phyloP scores from a whole-genome alignment of 2,329 filamentous ascomycete species.

The Paecilomyces formosus region DNA sequence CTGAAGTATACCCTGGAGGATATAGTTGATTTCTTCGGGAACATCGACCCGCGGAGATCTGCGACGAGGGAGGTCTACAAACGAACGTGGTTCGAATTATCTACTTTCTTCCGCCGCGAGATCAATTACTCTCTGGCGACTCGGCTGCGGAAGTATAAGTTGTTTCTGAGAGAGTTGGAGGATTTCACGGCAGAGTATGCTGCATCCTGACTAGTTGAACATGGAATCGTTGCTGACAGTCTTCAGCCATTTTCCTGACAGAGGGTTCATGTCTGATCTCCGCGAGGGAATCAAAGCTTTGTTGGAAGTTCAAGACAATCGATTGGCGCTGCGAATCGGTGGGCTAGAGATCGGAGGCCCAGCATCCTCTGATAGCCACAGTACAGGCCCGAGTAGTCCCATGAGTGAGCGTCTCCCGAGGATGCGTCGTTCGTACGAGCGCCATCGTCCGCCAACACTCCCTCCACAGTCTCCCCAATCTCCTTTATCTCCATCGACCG shows the following conservation, averaged over 20 bases:
- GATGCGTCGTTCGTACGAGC: slow-evolving; percentile 28
- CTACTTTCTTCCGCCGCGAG: slow-evolving; percentile 39
- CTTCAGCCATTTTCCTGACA: slow-evolving; percentile 20
- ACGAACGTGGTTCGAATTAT: slow-evolving; percentile 45
- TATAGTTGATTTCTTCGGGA: slow-evolving; percentile 40
- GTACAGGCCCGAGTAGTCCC: slow-evolving; percentile 19
- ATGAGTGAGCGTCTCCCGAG: slow-evolving; percentile 18
- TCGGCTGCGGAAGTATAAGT: slow-evolving; percentile 44
- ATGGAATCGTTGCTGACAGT: slow-evolving; percentile 6
- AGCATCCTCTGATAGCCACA: slow-evolving; percentile 17
- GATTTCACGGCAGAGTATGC: slow-evolving; percentile 42
- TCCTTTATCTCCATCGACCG: slow-evolving; percentile 17
- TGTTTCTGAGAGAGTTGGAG: slow-evolving; percentile 40
- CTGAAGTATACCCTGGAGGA: slow-evolving; percentile 46
- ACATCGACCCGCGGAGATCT: slow-evolving; percentile 22
- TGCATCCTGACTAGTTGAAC: not conserved
- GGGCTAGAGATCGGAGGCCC: slow-evolving; percentile 17
- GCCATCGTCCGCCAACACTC: slow-evolving; percentile 17
- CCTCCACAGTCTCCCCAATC: slow-evolving; percentile 21
- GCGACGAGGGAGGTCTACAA: slow-evolving; percentile 33
- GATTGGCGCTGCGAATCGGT: slow-evolving; percentile 17
- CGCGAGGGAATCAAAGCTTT: slow-evolving; percentile 19
- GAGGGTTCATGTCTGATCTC: slow-evolving; percentile 16
- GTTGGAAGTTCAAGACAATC: slow-evolving; percentile 21
- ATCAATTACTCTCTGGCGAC: slow-evolving; percentile 39